These are phyloP conservation scores for Entomortierella parvispora DNA, from an alignment of 192 early-diverging fungal genomes.

Conservation along the genomic window DNA sequence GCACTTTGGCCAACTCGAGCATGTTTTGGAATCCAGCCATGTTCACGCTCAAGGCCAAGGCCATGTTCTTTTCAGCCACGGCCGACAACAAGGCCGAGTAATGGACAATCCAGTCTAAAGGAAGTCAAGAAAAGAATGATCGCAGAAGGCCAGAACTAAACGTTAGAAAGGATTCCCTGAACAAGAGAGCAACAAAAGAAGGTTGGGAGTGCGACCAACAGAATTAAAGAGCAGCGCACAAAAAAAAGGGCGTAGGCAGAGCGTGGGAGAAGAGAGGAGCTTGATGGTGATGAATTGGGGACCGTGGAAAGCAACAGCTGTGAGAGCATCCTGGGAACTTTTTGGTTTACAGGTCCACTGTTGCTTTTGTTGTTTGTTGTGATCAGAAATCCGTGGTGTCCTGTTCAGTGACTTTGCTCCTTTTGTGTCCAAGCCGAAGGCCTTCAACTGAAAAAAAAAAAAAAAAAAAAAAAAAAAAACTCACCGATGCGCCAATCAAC, in stretches of 20 bases:
- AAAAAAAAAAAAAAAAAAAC: constrained; percentile 1
- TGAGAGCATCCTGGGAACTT: too few species aligned
- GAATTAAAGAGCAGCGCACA: neutral
- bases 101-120: constrained; percentile 70
- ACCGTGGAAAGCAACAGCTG: too few species aligned
- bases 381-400: too few species aligned
- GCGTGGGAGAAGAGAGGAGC: neutral
- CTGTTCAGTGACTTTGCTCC: too few species aligned
- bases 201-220: neutral
- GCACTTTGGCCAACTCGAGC: constrained; percentile 67
- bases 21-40: constrained; percentile 75
- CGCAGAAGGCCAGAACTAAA: neutral
- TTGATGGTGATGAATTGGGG: too few species aligned
- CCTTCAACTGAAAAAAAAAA: neutral
- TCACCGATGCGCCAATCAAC: constrained; percentile 69
- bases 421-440: too few species aligned
- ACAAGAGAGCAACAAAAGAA: too few species aligned
- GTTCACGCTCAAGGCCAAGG: constrained; percentile 68
- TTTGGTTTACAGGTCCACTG: neutral
- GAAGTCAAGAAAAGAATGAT: neutral
- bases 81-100: constrained; percentile 75
- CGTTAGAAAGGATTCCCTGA: too few species aligned
- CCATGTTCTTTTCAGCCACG: constrained; percentile 71
- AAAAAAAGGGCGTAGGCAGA: neutral
- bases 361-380: too few species aligned